phyloP scores from a whole-genome alignment of 306 rosid species.

The Lathyrus oleraceus region DNA sequence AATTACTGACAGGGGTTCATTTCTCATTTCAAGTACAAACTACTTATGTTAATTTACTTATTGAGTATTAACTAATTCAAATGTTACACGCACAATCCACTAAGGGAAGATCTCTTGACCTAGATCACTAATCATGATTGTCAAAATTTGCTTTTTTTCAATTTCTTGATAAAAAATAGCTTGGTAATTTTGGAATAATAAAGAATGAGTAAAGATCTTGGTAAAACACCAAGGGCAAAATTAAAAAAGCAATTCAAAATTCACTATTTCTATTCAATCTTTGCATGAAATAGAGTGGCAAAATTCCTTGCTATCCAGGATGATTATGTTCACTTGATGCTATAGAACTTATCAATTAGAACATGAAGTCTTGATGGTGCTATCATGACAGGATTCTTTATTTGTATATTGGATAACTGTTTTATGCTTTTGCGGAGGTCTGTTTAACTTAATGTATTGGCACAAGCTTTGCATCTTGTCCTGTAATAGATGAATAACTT shows the following conservation, averaged over 20 bases:
- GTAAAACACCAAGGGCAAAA: neutral
- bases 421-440: neutral
- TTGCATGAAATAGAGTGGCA: neutral
- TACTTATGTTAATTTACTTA: neutral
- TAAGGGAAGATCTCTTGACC: neutral
- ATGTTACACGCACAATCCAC: neutral
- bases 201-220: conserved; percentile 11
- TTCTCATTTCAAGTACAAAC: neutral
- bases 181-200: neutral
- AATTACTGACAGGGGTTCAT: neutral
- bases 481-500: neutral
- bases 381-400: neutral
- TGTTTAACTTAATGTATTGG: conserved; percentile 19
- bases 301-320: conserved; percentile 10
- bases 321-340: conserved; percentile 1
- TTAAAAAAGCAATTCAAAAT: neutral
- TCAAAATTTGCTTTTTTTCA: neutral
- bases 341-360: neutral
- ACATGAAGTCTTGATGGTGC: neutral
- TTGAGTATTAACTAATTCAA: conserved; percentile 1
- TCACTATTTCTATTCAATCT: conserved; percentile 15
- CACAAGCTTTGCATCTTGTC: conserved; percentile 8
- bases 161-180: neutral
- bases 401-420: neutral
- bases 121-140: conserved; percentile 4